Evolutionary conservation across 768 basidiomycete species (phyloP).

Genomic region (Rhodotorula kratochvilovae): DNA sequence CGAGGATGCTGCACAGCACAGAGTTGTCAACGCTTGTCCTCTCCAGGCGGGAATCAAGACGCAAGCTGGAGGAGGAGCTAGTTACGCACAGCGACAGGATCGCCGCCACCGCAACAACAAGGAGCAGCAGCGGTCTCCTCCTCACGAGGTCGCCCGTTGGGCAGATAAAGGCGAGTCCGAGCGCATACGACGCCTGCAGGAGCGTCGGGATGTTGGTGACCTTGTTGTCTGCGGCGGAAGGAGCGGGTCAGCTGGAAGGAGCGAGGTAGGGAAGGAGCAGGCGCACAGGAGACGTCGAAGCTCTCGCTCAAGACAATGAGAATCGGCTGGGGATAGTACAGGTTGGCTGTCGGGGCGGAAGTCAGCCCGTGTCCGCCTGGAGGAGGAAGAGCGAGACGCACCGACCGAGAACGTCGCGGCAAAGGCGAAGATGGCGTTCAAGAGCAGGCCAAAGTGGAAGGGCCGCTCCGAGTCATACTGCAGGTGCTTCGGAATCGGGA

Average conservation of each 20-base stretch:
- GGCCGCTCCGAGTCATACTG: slow-evolving; percentile 56
- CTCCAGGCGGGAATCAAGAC: too few relatives aligned
- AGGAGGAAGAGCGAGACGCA: too few relatives aligned
- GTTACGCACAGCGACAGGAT: slow-evolving; percentile 65
- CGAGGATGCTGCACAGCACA: slow-evolving; percentile 57
- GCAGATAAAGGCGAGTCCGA: slow-evolving; percentile 67
- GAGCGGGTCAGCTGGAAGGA: too few relatives aligned
- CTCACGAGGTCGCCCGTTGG: slow-evolving; percentile 80
- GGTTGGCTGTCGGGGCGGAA: slow-evolving; percentile 35
- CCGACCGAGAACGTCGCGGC: slow-evolving; percentile 56
- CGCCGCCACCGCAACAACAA: slow-evolving; percentile 56
- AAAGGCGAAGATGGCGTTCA: slow-evolving; percentile 62
- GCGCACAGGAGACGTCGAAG: slow-evolving; percentile 12
- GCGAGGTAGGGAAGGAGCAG: too few relatives aligned
- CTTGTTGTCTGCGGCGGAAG: not conserved
- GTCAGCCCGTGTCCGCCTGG: too few relatives aligned
- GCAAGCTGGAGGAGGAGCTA: slow-evolving; percentile 54
- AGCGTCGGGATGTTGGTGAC: slow-evolving; percentile 47
- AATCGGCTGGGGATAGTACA: slow-evolving; percentile 40
- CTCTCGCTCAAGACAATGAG: slow-evolving; percentile 22
- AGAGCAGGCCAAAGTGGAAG: slow-evolving; percentile 55
- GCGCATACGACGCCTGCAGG: slow-evolving; percentile 58
- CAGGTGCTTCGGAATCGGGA: slow-evolving; percentile 61
- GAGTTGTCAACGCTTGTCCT: too few relatives aligned
- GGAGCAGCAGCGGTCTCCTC: slow-evolving; percentile 64